Percentiles rank a stretch among this genome's conserved stretches.
Conservation (phyloP, 2,329 filamentous ascomycete species). For the Dactylellina parvicollis region DNA sequence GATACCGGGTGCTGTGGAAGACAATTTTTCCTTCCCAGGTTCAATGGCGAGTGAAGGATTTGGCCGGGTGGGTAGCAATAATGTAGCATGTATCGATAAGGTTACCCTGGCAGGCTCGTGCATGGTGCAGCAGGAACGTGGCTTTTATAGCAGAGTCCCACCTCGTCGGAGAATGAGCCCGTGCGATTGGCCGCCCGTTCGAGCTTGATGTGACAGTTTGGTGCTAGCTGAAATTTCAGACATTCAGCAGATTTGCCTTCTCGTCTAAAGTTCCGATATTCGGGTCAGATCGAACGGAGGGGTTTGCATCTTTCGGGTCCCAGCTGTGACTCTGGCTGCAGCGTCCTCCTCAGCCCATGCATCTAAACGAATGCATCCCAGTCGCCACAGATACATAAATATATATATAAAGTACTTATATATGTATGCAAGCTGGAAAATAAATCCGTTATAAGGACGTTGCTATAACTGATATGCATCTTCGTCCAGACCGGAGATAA, state of each 20-base stretch:
- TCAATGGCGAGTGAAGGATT: constrained; percentile 26
- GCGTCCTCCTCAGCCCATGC: constrained; percentile 27
- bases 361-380: constrained; percentile 9
- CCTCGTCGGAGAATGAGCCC: constrained; percentile 9
- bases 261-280: constrained; percentile 51
- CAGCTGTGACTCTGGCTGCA: constrained; percentile 42
- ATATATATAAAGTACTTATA: too few species aligned
- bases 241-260: constrained; percentile 37
- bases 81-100: constrained; percentile 41
- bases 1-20: constrained; percentile 23
- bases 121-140: constrained; percentile 51
- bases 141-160: constrained; percentile 44
- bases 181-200: constrained; percentile 37
- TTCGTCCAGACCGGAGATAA: constrained; percentile 45
- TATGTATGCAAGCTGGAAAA: too few species aligned
- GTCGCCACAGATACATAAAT: too few species aligned
- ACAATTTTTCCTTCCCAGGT: constrained; percentile 15
- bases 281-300: constrained; percentile 43
- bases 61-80: constrained; percentile 20
- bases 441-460: constrained; percentile 8
- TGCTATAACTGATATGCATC: not conserved
- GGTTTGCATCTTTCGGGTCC: constrained; percentile 38
- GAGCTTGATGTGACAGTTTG: constrained; percentile 28
- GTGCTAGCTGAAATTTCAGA: constrained; percentile 30
- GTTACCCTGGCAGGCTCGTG: constrained; percentile 40